Evolutionary conservation across 2,329 filamentous ascomycete genomes (phyloP), one percentile per base, ranked within the genome.

Genomic region (Berkeleyomyces basicola): DNA sequence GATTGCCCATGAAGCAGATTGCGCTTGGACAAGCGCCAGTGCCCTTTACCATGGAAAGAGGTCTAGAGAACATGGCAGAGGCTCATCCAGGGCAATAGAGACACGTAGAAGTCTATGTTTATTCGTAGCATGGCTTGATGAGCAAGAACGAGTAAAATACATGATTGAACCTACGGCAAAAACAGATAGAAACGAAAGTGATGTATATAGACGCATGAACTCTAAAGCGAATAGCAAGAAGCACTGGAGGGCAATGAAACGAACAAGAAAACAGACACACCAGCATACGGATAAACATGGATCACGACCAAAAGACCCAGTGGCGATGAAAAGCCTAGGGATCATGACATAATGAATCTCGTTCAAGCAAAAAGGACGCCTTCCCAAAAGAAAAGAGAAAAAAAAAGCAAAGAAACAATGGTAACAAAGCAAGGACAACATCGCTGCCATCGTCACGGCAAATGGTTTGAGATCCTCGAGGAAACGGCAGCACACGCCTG

Each of bases 61-160:
- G 77, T 0, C 67, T 79, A 3, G 77, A 79, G 66, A 79, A 76
- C 64, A 70, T 79, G 9, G 77, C 77, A 47, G 31, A 16, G 14
- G 23, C 44, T 23, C 51, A 23, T 23, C 23, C 23, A 23, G 23
- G 23, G 23, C 23, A 23, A 2, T 23, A 23, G 23, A 23, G 23
- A 2, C 23, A 23, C 23, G 23, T 23, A 23, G 23, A 23, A 23
- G 23, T 23, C 23, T 2, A 23, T 23, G 23, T 1, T 23, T 23
- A 23, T 23, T 23, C 2, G 23, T 23, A 23, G 23, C 23, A 23
- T 23, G 23, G 23, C 23, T 23, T 23, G 23, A 23, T 23, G 23
- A 23, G 23, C 23, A 23, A 23, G 23, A 23, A 23, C 23, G 23
- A 23, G 23, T 23, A 23, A 23, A 23, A 23, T 23, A 23, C 23